Evolutionary conservation across 2,329 filamentous ascomycete genomes (phyloP).

Genomic region (Phoma sp.): DNA sequence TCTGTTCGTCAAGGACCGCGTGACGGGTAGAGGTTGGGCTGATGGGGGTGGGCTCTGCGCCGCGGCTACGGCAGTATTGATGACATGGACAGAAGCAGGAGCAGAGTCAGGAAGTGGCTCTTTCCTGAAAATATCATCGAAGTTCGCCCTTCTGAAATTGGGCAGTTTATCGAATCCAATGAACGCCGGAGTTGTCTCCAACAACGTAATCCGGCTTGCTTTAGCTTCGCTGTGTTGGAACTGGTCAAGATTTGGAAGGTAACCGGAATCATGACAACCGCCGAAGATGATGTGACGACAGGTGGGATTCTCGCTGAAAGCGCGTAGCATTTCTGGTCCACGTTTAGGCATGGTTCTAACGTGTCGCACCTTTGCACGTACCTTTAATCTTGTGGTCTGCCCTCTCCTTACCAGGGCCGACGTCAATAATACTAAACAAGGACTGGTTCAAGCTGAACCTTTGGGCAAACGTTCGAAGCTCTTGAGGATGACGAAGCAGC

Average conservation of each 20-base stretch:
- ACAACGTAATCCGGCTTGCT: conserved; percentile 51
- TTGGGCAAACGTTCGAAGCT: conserved; percentile 52
- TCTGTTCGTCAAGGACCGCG: conserved; percentile 22
- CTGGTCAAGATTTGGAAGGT: conserved; percentile 53
- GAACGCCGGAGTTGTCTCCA: conserved; percentile 52
- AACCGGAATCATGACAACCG: conserved; percentile 56
- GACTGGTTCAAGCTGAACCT: conserved; percentile 53
- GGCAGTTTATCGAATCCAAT: conserved; percentile 49
- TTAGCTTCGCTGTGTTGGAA: conserved; percentile 51
- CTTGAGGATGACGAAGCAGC: conserved; percentile 48
- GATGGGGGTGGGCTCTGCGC: conserved; percentile 15
- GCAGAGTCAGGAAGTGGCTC: conserved; percentile 47
- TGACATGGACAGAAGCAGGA: not conserved
- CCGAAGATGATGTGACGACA: conserved; percentile 57
- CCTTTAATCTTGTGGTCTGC: conserved; percentile 56
- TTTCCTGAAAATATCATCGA: conserved; percentile 51
- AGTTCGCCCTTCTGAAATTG: conserved; percentile 48
- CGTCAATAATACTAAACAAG: conserved; percentile 56
- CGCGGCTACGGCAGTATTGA: conserved; percentile 15
- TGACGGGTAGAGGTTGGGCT: too few species aligned
- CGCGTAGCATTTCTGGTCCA: conserved; percentile 51
- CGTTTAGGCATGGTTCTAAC: conserved; percentile 11
- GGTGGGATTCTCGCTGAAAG: conserved; percentile 54
- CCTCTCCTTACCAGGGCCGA: conserved; percentile 54
- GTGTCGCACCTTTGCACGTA: conserved; percentile 12